These are phyloP conservation scores for Ophiostoma tasmaniense DNA, from an alignment of 2,329 filamentous ascomycete genomes.

Conservation along the genomic window DNA sequence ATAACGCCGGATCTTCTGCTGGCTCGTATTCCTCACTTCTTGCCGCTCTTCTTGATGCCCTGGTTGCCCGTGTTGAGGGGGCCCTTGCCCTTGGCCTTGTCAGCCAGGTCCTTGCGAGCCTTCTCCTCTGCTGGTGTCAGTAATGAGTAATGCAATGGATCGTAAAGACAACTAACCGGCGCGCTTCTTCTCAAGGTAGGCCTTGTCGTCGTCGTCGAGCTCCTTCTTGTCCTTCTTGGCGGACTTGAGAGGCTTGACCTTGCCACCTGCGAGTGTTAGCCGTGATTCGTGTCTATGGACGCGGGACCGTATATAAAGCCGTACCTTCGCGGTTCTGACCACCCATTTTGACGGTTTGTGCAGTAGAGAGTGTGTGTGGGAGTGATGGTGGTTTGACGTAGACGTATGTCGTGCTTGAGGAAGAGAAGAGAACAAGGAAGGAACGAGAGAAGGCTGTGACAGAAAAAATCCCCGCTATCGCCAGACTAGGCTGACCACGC, in stretches of 20 bases:
- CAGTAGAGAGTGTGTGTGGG: neutral
- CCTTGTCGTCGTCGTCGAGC: slow-evolving; percentile 77
- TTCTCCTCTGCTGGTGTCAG: slow-evolving; percentile 55
- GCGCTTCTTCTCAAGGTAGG: slow-evolving; percentile 73
- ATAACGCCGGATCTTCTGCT: neutral
- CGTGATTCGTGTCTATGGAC: slow-evolving; percentile 6
- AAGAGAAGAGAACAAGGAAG: neutral
- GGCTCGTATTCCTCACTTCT: slow-evolving; percentile 51
- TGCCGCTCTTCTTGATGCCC: slow-evolving; percentile 97
- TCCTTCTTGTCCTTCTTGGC: slow-evolving; percentile 80
- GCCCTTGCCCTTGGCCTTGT: slow-evolving; percentile 77
- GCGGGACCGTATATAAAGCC: neutral
- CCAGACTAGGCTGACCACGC: neutral
- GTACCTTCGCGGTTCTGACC: slow-evolving; percentile 58
- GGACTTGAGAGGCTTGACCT: slow-evolving; percentile 77
- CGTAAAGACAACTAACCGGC: slow-evolving; percentile 52
- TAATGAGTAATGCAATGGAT: neutral
- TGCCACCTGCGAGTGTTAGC: slow-evolving; percentile 52
- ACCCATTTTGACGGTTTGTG: slow-evolving; percentile 44
- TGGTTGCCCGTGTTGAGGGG: slow-evolving; percentile 75
- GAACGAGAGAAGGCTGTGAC: slow-evolving; percentile 11
- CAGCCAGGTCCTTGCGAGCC: slow-evolving; percentile 74
- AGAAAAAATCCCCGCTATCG: slow-evolving; percentile 12
- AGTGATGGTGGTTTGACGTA: neutral
- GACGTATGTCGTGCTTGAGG: neutral